Conservation (phyloP, 2,329 filamentous ascomycete species). For the Colletotrichum sp. region DNA sequence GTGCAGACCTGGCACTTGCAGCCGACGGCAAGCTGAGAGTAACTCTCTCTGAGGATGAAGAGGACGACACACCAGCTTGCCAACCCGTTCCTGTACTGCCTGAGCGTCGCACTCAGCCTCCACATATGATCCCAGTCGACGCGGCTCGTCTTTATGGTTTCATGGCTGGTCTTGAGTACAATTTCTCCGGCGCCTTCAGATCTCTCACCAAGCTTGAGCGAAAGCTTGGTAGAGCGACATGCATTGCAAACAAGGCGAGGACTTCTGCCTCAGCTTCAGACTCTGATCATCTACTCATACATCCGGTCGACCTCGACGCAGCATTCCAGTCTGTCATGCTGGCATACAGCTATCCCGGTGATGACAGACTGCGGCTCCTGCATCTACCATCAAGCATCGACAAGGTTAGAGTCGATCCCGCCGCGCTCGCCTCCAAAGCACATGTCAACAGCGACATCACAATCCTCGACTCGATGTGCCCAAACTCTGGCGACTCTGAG, state of each 20-base stretch:
- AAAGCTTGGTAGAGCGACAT: not conserved
- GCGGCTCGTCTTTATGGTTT: conserved; percentile 11
- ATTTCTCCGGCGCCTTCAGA: conserved; percentile 19
- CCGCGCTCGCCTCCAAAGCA: not conserved
- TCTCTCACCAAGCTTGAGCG: conserved; percentile 16
- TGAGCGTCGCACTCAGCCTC: not conserved
- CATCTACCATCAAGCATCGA: conserved; percentile 32
- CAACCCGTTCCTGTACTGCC: not conserved
- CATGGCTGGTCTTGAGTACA: conserved; percentile 19
- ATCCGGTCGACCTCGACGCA: conserved; percentile 34
- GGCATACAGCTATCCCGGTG: conserved; percentile 31
- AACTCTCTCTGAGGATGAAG: not conserved
- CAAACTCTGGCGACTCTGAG: not conserved
- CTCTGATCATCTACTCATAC: conserved; percentile 25
- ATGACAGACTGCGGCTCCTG: conserved; percentile 31
- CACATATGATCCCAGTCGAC: not conserved
- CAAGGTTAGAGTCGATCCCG: conserved; percentile 21
- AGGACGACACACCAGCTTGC: too few relatives aligned
- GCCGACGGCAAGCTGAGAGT: not conserved
- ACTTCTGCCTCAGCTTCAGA: not conserved
- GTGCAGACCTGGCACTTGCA: conserved; percentile 26
- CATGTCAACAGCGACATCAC: not conserved
- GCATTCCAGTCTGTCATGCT: conserved; percentile 35
- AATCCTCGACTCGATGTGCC: not conserved
- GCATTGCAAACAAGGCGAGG: not conserved